phyloP scores from a whole-genome alignment of 2,329 filamentous ascomycete genomes.

The Trichoderma sp. region DNA sequence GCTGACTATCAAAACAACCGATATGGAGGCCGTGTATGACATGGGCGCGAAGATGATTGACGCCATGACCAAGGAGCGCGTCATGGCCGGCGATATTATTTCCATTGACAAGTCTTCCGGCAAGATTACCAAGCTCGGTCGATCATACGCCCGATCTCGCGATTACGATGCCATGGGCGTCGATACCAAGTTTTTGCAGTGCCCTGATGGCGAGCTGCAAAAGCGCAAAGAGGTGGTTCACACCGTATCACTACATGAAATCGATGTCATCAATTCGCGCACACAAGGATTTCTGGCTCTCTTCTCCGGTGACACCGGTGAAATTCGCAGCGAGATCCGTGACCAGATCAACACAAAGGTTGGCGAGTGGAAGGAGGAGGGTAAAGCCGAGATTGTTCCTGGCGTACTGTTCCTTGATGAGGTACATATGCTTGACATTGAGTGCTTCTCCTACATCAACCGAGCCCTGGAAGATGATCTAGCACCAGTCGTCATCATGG shows the following conservation, averaged over 20 bases:
- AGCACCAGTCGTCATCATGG: constrained; percentile 98
- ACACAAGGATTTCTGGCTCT: constrained; percentile 98
- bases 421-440: constrained; percentile 99
- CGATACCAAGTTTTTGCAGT: constrained; percentile 97
- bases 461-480: constrained; percentile 92
- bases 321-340: constrained; percentile 94
- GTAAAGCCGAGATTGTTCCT: constrained; percentile 96
- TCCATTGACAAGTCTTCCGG: constrained; percentile 98
- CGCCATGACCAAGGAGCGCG: constrained; percentile 98
- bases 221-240: constrained; percentile 97
- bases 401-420: constrained; percentile 98
- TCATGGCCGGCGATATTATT: constrained; percentile 98
- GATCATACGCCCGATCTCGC: constrained; percentile 89
- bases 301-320: constrained; percentile 96
- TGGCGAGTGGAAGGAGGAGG: constrained; percentile 98
- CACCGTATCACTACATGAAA: constrained; percentile 95
- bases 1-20: constrained; percentile 97
- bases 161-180: constrained; percentile 99
- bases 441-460: constrained; percentile 99
- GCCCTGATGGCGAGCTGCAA: constrained; percentile 94
- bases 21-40: constrained; percentile 99
- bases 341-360: constrained; percentile 99
- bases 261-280: constrained; percentile 98
- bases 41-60: constrained; percentile 99
- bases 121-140: constrained; percentile 95